Percentiles rank a stretch among this genome's conserved stretches.
Conservation (phyloP, 2,329 filamentous ascomycete species). For the Monascus ruber region DNA sequence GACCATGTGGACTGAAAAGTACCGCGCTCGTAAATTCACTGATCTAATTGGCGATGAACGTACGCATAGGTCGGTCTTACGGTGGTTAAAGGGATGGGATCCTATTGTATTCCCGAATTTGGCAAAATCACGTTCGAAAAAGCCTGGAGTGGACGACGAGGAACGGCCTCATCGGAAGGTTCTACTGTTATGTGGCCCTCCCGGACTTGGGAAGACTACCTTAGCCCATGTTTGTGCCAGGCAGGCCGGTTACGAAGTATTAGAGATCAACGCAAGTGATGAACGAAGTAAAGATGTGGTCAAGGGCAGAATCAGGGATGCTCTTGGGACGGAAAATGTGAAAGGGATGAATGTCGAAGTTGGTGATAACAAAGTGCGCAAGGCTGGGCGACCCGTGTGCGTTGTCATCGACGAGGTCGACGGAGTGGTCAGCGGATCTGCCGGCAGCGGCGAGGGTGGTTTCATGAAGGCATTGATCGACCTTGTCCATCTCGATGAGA, state of each 20-base stretch:
- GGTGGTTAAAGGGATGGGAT: slow-evolving; percentile 94
- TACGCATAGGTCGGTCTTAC: slow-evolving; percentile 78
- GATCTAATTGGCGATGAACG: slow-evolving; percentile 91
- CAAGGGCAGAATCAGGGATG: slow-evolving; percentile 79
- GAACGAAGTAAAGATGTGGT: slow-evolving; percentile 85
- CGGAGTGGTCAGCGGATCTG: slow-evolving; percentile 73
- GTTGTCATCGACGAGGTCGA: slow-evolving; percentile 96
- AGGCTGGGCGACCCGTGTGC: slow-evolving; percentile 75
- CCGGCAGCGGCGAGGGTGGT: slow-evolving; percentile 71
- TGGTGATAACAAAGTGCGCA: slow-evolving; percentile 44
- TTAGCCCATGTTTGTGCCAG: slow-evolving; percentile 89
- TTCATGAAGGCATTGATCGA: slow-evolving; percentile 95
- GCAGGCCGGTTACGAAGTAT: slow-evolving; percentile 90
- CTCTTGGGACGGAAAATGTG: slow-evolving; percentile 87
- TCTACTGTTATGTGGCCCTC: slow-evolving; percentile 78
- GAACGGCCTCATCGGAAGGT: slow-evolving; percentile 79
- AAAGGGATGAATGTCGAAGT: slow-evolving; percentile 48
- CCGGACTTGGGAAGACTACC: slow-evolving; percentile 90
- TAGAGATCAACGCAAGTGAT: slow-evolving; percentile 97
- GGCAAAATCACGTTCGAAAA: slow-evolving; percentile 47
- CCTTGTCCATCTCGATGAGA: slow-evolving; percentile 73
- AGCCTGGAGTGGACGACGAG: slow-evolving; percentile 41
- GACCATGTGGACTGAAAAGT: slow-evolving; percentile 88
- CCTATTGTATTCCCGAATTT: slow-evolving; percentile 77
- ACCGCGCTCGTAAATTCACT: slow-evolving; percentile 80